phyloP scores from a whole-genome alignment of 305 asterid genomes.

The Fraxinus nigra region DNA sequence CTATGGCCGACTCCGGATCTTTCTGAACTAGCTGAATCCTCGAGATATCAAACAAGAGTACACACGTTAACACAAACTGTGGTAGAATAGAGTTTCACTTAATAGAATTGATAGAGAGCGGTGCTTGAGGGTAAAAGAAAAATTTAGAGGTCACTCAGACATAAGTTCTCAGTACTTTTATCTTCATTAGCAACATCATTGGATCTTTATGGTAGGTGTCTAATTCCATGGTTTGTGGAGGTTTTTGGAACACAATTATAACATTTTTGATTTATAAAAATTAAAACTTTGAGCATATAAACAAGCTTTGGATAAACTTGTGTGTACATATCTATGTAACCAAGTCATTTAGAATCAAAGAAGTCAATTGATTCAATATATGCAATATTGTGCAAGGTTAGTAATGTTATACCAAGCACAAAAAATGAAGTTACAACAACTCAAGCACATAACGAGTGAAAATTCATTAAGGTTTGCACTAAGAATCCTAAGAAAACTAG shows the following conservation, averaged over 20 bases:
- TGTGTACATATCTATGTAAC: neutral
- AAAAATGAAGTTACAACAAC: neutral
- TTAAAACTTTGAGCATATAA: neutral
- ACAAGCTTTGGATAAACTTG: neutral
- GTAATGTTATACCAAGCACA: neutral
- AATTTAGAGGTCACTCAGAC: neutral
- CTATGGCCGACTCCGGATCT: slow-evolving; percentile 62
- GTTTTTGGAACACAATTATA: neutral
- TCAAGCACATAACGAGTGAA: neutral
- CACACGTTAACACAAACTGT: neutral
- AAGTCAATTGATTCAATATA: neutral
- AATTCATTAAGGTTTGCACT: neutral
- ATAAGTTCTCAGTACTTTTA: neutral
- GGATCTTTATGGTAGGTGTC: neutral
- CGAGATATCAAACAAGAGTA: neutral
- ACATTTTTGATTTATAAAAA: neutral
- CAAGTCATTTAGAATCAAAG: neutral
- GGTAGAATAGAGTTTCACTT: neutral
- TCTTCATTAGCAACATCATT: neutral
- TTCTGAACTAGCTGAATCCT: slow-evolving; percentile 56
- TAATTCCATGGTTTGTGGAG: neutral
- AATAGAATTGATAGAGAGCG: neutral
- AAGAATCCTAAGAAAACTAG: neutral
- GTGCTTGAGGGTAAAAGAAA: neutral
- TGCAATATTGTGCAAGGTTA: neutral